phyloP scores from a whole-genome alignment of 2,329 filamentous ascomycete genomes.

The Colletotrichum brevisporum region DNA sequence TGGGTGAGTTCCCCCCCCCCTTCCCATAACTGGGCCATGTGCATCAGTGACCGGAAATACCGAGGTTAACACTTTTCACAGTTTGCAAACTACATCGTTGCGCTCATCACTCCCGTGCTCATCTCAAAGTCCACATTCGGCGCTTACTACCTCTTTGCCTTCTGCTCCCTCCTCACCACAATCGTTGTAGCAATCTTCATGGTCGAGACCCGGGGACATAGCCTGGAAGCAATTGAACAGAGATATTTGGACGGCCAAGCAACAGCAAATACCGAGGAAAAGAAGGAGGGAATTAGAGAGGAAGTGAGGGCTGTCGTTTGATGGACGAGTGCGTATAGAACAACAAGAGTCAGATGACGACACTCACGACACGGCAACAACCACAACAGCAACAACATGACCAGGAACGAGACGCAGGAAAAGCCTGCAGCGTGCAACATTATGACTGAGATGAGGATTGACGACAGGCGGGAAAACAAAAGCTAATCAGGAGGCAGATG shows the following conservation, averaged over 20 bases:
- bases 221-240: conserved; percentile 57
- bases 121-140: conserved; percentile 56
- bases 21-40: background rate
- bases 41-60: background rate
- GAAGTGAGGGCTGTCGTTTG: conserved; percentile 9
- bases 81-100: conserved; percentile 61
- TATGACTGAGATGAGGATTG: background rate
- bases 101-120: conserved; percentile 59
- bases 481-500: background rate
- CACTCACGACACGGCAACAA: too few species aligned
- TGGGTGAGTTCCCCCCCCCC: conserved; percentile 54
- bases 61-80: conserved; percentile 36
- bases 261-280: background rate
- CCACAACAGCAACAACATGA: too few species aligned
- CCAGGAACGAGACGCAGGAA: too few species aligned
- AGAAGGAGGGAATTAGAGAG: conserved; percentile 5
- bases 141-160: conserved; percentile 62
- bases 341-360: too few species aligned
- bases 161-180: conserved; percentile 54
- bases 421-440: background rate
- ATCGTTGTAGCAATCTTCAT: conserved; percentile 55
- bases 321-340: background rate
- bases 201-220: conserved; percentile 59
- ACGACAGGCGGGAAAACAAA: background rate
- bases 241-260: conserved; percentile 25